These are phyloP conservation scores for Prosopis cineraria DNA, from an alignment of 306 rosid species.

Conservation along the genomic window DNA sequence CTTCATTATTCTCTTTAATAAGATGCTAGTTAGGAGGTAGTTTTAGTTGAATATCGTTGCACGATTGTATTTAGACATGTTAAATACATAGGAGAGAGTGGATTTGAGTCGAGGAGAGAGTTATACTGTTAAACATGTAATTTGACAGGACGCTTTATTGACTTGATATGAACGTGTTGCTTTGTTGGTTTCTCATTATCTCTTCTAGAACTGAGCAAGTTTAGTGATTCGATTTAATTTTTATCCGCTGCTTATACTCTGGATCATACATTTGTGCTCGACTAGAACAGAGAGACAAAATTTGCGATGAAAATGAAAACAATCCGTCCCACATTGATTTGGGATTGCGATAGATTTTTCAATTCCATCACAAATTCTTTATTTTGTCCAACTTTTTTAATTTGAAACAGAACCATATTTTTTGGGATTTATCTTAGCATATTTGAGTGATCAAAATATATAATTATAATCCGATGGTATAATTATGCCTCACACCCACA, in stretches of 20 bases:
- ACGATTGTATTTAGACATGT: background rate
- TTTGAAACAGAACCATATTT: background rate
- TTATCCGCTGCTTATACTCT: background rate
- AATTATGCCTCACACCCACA: background rate
- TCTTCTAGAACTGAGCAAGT: background rate
- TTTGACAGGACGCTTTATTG: constrained; percentile 13
- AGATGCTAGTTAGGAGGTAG: background rate
- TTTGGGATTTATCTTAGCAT: background rate
- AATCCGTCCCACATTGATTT: background rate
- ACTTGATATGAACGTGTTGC: constrained; percentile 6
- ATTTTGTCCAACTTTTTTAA: background rate
- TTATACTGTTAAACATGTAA: background rate
- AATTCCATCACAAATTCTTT: background rate
- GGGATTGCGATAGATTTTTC: background rate
- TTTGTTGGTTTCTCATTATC: background rate
- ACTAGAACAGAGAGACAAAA: background rate
- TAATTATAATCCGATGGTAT: background rate
- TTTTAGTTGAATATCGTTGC: constrained; percentile 8
- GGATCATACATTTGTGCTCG: background rate
- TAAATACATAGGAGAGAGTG: background rate
- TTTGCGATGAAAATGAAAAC: background rate
- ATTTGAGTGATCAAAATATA: background rate
- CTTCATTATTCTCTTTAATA: background rate
- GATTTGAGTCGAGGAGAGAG: constrained; percentile 10
- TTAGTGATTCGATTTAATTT: background rate